Evolutionary conservation across 2,329 filamentous ascomycete genomes (phyloP), one percentile per base, ranked within the genome.

Genomic region (Fusarium buxicola): DNA sequence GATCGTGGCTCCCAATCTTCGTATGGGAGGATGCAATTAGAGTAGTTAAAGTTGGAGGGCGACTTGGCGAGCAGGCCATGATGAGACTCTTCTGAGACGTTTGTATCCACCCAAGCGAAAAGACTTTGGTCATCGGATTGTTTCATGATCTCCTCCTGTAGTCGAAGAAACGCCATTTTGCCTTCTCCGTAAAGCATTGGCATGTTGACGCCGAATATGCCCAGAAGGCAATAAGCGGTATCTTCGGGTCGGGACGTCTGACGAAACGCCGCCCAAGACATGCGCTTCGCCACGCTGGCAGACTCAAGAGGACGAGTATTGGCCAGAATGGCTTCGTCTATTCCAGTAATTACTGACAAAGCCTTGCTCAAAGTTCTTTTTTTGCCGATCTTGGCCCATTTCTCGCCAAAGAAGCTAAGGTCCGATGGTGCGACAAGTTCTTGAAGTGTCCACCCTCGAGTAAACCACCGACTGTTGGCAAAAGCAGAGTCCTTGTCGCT

Each of bases 51-150:
- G 4, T 72, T 72, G 35, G 68, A 64, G n/a, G 79, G 15, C 85
- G 81, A 63, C 87, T 89, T 70, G 81, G 81, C 56, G 11, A 73
- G 55, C 10, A 72, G 58, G 2, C 71, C 69, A 24, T 52, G 55
- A 6, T 45, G 59, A 2, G 46, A 45, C 4, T 81, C 81, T 21
- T 4, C 21, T 21, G 21, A 21, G 21, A 6, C 21, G 21, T 21
- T 6, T 21, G 4, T 21, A 21, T 21, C 21, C 21, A 21, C 21
- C 21, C 21, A 21, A 21, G 21, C 21, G 6, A 21, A 21, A 6
- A 21, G 21, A 21, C 21, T 21, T 21, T 21, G 21, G 10, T 66
- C 63, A 34, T 68, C 53, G 5, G 48, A 58, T 4, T 50, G 47
- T n/a, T 63, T 60, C 16, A 68, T 21, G 6, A 21, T 21, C 6